These are phyloP conservation scores for Colletotrichum tamarilloi DNA, from an alignment of 2,329 filamentous ascomycete species.

Conservation along the genomic window DNA sequence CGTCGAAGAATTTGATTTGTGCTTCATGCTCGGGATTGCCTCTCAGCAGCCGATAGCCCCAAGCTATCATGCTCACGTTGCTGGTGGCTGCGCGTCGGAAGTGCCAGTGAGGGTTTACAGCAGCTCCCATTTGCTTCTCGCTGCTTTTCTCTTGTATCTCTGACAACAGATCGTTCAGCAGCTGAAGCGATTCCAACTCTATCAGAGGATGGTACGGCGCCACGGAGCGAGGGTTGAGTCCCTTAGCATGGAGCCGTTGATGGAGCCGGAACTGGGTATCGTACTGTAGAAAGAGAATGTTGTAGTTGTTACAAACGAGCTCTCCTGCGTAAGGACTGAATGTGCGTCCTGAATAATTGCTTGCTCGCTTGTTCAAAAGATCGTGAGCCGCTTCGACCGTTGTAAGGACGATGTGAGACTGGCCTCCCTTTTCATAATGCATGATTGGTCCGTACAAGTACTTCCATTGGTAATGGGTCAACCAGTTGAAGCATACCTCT, in stretches of 20 bases:
- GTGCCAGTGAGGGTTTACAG: background rate
- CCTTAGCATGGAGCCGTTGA: conserved; percentile 1
- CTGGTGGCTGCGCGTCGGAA: conserved; percentile 10
- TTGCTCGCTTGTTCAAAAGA: conserved; percentile 17
- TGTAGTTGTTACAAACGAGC: background rate
- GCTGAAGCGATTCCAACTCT: conserved; percentile 3
- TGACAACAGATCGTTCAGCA: conserved; percentile 5
- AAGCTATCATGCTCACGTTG: conserved; percentile 6
- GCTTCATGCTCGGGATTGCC: background rate
- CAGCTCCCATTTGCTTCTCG: background rate
- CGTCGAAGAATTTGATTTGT: conserved; percentile 6
- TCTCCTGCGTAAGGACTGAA: background rate
- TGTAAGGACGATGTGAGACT: background rate
- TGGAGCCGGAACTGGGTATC: conserved; percentile 2
- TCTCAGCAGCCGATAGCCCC: conserved; percentile 5
- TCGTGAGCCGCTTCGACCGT: conserved; percentile 23
- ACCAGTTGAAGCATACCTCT: background rate
- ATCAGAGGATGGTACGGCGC: conserved; percentile 1
- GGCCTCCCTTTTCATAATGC: background rate
- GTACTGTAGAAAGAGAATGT: conserved; percentile 23
- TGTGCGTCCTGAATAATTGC: conserved; percentile 10
- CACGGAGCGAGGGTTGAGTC: background rate
- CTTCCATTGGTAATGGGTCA: conserved; percentile 18
- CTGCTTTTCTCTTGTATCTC: background rate
- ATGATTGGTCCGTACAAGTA: conserved; percentile 6